Percentiles rank a stretch among this genome's conserved stretches.
phyloP scores from a whole-genome alignment of 1,284 basidiomycete genomes.

The Malassezia sympodialis region DNA sequence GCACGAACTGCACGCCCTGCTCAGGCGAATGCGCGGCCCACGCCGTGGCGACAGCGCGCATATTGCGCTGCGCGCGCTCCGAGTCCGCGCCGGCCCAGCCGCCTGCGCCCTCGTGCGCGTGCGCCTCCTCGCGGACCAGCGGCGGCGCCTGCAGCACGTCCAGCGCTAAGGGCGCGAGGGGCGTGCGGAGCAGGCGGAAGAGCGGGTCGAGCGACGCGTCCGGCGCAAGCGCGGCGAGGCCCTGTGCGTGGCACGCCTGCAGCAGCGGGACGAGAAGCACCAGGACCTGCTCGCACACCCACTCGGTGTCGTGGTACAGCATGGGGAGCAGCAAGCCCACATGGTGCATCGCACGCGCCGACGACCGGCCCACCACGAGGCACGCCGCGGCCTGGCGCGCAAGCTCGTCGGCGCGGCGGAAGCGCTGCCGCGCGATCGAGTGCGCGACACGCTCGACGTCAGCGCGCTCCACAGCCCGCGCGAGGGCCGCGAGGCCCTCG shows the following conservation, averaged over 20 bases:
- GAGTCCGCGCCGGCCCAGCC: constrained; percentile 36
- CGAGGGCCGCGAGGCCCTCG: constrained; percentile 55
- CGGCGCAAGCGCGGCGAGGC: constrained; percentile 53
- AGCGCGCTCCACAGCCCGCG: constrained; percentile 62
- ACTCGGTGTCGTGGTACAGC: constrained; percentile 71
- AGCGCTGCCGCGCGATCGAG: constrained; percentile 75
- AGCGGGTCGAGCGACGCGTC: constrained; percentile 79
- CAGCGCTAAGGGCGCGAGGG: constrained; percentile 71
- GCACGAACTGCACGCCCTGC: constrained; percentile 14
- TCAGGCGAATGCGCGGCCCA: constrained; percentile 19
- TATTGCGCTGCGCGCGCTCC: constrained; percentile 20
- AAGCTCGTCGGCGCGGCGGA: constrained; percentile 87
- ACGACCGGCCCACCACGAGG: constrained; percentile 50
- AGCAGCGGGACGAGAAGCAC: constrained; percentile 80
- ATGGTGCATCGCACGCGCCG: constrained; percentile 51
- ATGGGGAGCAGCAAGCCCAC: constrained; percentile 73
- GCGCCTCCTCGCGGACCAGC: constrained; percentile 48
- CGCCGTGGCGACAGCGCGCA: constrained; percentile 32
- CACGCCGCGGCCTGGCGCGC: constrained; percentile 75
- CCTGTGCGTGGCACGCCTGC: constrained; percentile 49
- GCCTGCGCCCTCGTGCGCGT: constrained; percentile 55
- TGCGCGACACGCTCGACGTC: constrained; percentile 73
- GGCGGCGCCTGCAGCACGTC: constrained; percentile 84
- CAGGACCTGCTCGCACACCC: constrained; percentile 72
- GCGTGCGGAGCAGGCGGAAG: constrained; percentile 70